phyloP scores from a whole-genome alignment of 768 basidiomycete species.

The Leccinum fibrillosum region DNA sequence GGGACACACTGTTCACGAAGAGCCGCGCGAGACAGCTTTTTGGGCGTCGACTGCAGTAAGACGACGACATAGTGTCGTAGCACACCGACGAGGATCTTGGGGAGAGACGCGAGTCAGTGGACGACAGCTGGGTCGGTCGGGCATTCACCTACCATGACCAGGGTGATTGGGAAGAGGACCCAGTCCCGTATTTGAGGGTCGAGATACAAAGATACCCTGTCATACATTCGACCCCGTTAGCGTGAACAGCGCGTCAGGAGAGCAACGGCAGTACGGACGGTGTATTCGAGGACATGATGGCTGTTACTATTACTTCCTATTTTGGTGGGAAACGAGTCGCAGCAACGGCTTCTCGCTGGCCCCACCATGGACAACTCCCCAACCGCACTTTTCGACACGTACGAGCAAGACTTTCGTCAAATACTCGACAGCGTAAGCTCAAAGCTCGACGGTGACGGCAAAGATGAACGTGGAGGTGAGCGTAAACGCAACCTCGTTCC shows the following conservation, averaged over 20 bases:
- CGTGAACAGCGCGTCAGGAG: not conserved
- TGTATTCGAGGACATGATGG: slow-evolving; percentile 36
- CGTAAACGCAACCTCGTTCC: slow-evolving; percentile 1
- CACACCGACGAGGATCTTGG: slow-evolving; percentile 87
- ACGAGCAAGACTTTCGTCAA: slow-evolving; percentile 89
- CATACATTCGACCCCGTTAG: slow-evolving; percentile 10
- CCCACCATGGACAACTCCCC: slow-evolving; percentile 74
- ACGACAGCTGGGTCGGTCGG: not conserved
- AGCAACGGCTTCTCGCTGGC: slow-evolving; percentile 6
- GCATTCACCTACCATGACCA: slow-evolving; percentile 78
- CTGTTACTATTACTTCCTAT: slow-evolving; percentile 24
- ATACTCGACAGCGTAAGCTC: slow-evolving; percentile 70
- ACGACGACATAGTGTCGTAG: slow-evolving; percentile 89
- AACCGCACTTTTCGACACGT: slow-evolving; percentile 83
- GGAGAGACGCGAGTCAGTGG: slow-evolving; percentile 1
- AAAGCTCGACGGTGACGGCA: slow-evolving; percentile 72
- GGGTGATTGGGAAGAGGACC: slow-evolving; percentile 93
- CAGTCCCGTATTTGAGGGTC: slow-evolving; percentile 95
- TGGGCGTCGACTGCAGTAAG: slow-evolving; percentile 79
- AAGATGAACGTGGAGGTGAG: slow-evolving; percentile 69
- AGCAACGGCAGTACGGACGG: slow-evolving; percentile 20
- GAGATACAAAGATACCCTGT: slow-evolving; percentile 61
- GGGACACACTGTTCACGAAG: slow-evolving; percentile 87
- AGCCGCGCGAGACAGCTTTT: slow-evolving; percentile 71
- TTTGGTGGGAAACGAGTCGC: slow-evolving; percentile 20